Base-by-base conservation (phyloP, 2,329 filamentous ascomycete genomes). In the Aspergillus novofumigatus region DNA sequence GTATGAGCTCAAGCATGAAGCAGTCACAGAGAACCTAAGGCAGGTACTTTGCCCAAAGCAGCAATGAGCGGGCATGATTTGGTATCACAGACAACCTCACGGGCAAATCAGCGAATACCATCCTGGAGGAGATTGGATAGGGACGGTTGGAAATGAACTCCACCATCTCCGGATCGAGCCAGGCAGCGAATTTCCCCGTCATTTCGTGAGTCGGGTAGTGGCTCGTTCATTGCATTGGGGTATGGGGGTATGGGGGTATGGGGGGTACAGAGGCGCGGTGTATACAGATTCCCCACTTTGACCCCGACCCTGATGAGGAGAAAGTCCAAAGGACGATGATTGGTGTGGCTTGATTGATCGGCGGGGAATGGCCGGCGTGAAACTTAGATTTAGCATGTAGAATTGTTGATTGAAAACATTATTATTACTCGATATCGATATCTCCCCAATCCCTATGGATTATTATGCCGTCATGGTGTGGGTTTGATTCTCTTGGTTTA, bases 91-190 rank as follows among this genome's bases (percentile, higher is more conserved):
- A 45, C 38, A 25, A 51, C 14, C 28, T 10, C 26, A 48, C 2
- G 32, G 23, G 49, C 20, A 45, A 49, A 53, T 35, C 14, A 44
- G 23, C 44, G 21, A 52, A 42, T 25, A 26, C 48, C 38, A 51
- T 32, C 32, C 11, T 23, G 21, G 26, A n/a, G 20, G 29, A 52
- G 26, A 28, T 38, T 35, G 26, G 50, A 21, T 20, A 21, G 42
- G 52, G 50, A 41, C 28, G 28, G 47, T 8, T 32, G 32, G 29
- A 41, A 25, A 44, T 26, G 47, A 29, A 17, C 54, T 59, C 59
- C 58, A 62, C 58, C 52, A 54, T 60, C 60, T 60, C 62, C 62
- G 62, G 61, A 63, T 67, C 53, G 54, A 55, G 53, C 25, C 50
- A 53, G 38, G 38, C 38, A 50, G 47, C 9, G 20, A 20, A 21